A percentile compares a stretch with the other conserved stretches of the same genome.
phyloP scores from a whole-genome alignment of 331 rosid species.

The Saraca asoca region DNA sequence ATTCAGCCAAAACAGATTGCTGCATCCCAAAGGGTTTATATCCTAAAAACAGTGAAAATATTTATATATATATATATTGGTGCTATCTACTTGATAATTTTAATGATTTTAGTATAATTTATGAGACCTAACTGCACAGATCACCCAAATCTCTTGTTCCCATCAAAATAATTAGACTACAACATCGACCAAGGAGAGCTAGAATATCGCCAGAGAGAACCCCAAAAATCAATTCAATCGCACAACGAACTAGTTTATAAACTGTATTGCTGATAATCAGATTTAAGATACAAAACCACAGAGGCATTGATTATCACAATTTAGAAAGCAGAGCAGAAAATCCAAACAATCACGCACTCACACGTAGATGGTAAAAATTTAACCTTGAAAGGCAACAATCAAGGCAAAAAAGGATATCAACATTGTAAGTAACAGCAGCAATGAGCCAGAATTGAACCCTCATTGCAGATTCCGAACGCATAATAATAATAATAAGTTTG shows the following conservation, averaged over 20 bases:
- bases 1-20: too few species aligned
- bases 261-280: background rate
- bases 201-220: background rate
- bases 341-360: constrained; percentile 8
- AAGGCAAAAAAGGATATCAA: constrained; percentile 7
- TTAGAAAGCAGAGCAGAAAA: constrained; percentile 1
- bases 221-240: constrained; percentile 20
- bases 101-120: constrained; percentile 20
- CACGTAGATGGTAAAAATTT: constrained; percentile 8
- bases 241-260: constrained; percentile 16
- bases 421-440: constrained; percentile 4
- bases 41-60: constrained; percentile 12
- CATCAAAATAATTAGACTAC: background rate
- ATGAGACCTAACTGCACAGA: constrained; percentile 9
- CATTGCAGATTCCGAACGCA: constrained; percentile 25
- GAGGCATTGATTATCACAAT: constrained; percentile 19
- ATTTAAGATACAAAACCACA: constrained; percentile 23
- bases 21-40: background rate
- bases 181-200: background rate
- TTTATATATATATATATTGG: background rate
- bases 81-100: constrained; percentile 9
- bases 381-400: constrained; percentile 19
- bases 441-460: constrained; percentile 28
- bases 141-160: constrained; percentile 1
- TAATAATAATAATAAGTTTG: constrained; percentile 9